phyloP scores from a whole-genome alignment of 1,139 yeast genomes.

The Pichia sp. region DNA sequence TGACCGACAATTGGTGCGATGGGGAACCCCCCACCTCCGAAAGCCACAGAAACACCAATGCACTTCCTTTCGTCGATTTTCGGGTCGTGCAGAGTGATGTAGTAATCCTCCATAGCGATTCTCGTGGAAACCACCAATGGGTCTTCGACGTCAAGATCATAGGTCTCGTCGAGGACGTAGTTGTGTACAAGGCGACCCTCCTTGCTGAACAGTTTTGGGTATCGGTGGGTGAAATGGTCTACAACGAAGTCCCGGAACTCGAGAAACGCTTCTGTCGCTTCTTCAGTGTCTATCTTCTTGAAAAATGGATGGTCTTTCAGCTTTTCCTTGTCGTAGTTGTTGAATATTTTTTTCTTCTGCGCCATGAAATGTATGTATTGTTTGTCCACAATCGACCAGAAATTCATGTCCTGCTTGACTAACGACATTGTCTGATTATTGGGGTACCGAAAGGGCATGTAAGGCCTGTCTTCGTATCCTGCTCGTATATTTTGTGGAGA shows the following conservation, averaged over 20 bases:
- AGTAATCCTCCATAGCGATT: conserved; percentile 52
- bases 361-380: conserved; percentile 44
- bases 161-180: conserved; percentile 42
- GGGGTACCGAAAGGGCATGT: conserved; percentile 58
- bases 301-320: conserved; percentile 32
- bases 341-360: conserved; percentile 42
- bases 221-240: conserved; percentile 42
- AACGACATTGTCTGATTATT: conserved; percentile 56
- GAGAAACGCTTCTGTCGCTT: conserved; percentile 40
- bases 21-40: conserved; percentile 56
- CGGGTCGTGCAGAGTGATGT: conserved; percentile 35
- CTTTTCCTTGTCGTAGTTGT: conserved; percentile 37
- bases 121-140: conserved; percentile 46
- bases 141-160: conserved; percentile 46
- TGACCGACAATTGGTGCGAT: conserved; percentile 42
- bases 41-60: conserved; percentile 52
- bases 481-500: conserved; percentile 45
- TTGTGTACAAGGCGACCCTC: conserved; percentile 37
- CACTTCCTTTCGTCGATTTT: conserved; percentile 41
- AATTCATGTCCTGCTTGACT: conserved; percentile 47
- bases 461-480: conserved; percentile 47
- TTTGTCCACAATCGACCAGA: conserved; percentile 52
- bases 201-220: conserved; percentile 45
- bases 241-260: conserved; percentile 46
- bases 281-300: conserved; percentile 43